phyloP scores from a whole-genome alignment of 1,284 basidiomycete species.

The Ceratobasidium sp. region DNA sequence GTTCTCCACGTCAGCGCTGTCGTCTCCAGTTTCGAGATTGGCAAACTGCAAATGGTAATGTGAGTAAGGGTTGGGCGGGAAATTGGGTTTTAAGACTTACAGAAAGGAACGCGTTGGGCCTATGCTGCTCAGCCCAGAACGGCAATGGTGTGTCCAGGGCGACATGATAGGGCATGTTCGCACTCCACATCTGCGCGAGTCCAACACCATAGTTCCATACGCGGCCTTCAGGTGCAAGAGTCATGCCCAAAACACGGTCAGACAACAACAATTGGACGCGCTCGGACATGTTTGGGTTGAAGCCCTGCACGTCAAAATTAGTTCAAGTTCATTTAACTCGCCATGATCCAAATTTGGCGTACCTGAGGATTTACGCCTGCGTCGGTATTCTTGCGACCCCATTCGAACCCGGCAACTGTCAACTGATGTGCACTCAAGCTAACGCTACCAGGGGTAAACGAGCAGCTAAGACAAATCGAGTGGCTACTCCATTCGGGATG shows the following conservation, averaged over 20 bases:
- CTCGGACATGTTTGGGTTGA: slow-evolving; percentile 98
- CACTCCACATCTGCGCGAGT: slow-evolving; percentile 89
- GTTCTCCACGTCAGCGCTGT: slow-evolving; percentile 91
- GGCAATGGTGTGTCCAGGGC: slow-evolving; percentile 87
- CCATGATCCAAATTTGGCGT: slow-evolving; percentile 45
- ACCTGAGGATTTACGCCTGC: slow-evolving; percentile 81
- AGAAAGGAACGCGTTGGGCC: slow-evolving; percentile 88
- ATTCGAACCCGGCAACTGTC: slow-evolving; percentile 93
- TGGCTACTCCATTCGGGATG: slow-evolving; percentile 95
- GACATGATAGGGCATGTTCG: slow-evolving; percentile 84
- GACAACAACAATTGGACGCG: slow-evolving; percentile 93
- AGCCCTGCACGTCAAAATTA: slow-evolving; percentile 61
- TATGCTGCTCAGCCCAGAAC: slow-evolving; percentile 97
- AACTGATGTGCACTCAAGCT: slow-evolving; percentile 92
- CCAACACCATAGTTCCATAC: slow-evolving; percentile 96
- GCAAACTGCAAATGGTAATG: slow-evolving; percentile 67
- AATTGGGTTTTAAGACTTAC: slow-evolving; percentile 55
- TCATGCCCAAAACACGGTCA: slow-evolving; percentile 92
- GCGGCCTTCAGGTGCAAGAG: slow-evolving; percentile 86
- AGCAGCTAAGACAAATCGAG: slow-evolving; percentile 91
- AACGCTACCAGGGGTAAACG: slow-evolving; percentile 98
- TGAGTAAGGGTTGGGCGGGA: slow-evolving; percentile 20
- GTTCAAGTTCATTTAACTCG: slow-evolving; percentile 12
- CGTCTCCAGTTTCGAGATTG: slow-evolving; percentile 81
- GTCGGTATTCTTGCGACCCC: slow-evolving; percentile 94